Evolutionary conservation across 2,329 filamentous ascomycete species (phyloP).

Genomic region (Amylocarpus encephaloides): DNA sequence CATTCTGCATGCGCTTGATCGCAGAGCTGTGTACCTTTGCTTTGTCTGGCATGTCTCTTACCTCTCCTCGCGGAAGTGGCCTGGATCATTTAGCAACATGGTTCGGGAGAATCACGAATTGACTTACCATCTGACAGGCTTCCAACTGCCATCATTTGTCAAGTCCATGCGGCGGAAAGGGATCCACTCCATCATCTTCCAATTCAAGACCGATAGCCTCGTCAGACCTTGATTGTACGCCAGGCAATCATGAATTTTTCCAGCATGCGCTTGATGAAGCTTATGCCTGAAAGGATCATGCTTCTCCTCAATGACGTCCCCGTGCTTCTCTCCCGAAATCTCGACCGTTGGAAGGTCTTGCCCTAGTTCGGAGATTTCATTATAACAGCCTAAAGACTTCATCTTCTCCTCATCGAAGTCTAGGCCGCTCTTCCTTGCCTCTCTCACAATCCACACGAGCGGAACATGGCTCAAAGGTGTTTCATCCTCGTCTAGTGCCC

Average conservation of each 20-base stretch:
- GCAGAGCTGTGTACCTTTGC: conserved; percentile 52
- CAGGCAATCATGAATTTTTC: conserved; percentile 44
- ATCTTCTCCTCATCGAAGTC: conserved; percentile 49
- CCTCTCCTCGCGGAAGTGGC: conserved; percentile 53
- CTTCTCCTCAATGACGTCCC: neutral
- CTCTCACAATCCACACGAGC: conserved; percentile 54
- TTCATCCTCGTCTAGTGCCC: conserved; percentile 34
- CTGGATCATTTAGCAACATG: neutral
- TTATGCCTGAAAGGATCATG: neutral
- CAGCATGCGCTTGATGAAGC: neutral
- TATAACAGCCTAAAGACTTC: neutral
- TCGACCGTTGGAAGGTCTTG: conserved; percentile 22
- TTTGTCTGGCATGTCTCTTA: conserved; percentile 51
- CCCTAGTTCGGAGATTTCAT: conserved; percentile 34
- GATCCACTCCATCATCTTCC: conserved; percentile 58
- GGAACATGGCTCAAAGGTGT: conserved; percentile 34
- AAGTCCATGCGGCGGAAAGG: conserved; percentile 58
- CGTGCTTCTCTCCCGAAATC: neutral
- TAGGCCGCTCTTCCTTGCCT: conserved; percentile 49
- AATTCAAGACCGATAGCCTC: conserved; percentile 40
- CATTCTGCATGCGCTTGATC: conserved; percentile 47
- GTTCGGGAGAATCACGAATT: neutral
- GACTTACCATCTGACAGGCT: conserved; percentile 46
- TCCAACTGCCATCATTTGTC: conserved; percentile 50
- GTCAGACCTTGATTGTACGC: conserved; percentile 35